Evolutionary conservation across 202 grass and related monocot genomes (phyloP).

Genomic region (Setaria viridis): DNA sequence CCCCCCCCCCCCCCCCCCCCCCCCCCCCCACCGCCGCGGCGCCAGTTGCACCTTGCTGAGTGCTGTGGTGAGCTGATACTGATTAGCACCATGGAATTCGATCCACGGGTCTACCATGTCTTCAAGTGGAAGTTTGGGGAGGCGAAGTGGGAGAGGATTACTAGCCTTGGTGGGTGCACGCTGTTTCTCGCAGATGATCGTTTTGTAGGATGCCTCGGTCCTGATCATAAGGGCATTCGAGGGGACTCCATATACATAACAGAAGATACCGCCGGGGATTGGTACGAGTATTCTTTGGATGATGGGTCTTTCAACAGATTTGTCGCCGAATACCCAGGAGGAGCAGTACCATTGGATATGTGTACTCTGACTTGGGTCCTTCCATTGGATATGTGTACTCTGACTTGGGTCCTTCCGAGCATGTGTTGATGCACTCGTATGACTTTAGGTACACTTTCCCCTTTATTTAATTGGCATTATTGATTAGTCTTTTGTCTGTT

Average conservation of each 20-base stretch:
- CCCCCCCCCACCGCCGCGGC: too few species aligned
- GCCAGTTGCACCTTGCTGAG: neutral
- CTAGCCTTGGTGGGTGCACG: neutral
- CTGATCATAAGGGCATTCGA: neutral
- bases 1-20: too few species aligned
- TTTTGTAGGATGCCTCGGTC: neutral
- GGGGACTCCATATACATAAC: neutral
- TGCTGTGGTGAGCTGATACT: neutral
- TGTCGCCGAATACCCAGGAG: neutral
- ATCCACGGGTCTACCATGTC: neutral
- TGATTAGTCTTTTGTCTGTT: neutral
- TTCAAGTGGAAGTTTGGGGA: neutral
- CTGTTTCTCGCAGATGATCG: neutral
- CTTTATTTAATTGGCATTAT: neutral
- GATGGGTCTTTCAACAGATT: neutral
- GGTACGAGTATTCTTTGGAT: neutral
- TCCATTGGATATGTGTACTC: neutral
- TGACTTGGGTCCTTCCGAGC: constrained; percentile 1
- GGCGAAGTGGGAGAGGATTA: constrained; percentile 1
- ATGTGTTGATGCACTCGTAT: neutral
- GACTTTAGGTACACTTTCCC: neutral
- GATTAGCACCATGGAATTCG: neutral
- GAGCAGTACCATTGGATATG: neutral
- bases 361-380: neutral
- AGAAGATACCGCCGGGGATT: neutral